Evolutionary conservation across 2,329 filamentous ascomycete genomes (phyloP).

Genomic region (Fusarium proliferatum): DNA sequence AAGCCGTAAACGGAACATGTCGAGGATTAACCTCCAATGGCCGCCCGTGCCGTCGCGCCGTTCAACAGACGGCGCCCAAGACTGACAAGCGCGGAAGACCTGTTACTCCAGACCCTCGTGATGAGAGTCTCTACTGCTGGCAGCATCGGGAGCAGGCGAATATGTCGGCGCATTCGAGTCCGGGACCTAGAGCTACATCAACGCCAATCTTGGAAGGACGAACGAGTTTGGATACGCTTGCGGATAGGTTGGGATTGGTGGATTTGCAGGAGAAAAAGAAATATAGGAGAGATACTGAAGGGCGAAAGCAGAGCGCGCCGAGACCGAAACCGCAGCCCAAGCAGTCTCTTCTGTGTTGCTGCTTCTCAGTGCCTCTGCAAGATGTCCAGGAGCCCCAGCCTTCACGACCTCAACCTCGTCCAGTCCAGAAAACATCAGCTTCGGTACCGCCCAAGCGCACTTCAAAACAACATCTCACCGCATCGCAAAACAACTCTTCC

Average conservation of each 20-base stretch:
- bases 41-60: slow-evolving; percentile 81
- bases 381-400: slow-evolving; percentile 55
- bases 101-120: slow-evolving; percentile 59
- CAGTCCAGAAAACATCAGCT: slow-evolving; percentile 53
- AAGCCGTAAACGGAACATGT: slow-evolving; percentile 85
- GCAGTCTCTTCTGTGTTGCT: slow-evolving; percentile 58
- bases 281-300: slow-evolving; percentile 42
- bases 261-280: slow-evolving; percentile 64
- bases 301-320: slow-evolving; percentile 20
- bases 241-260: slow-evolving; percentile 81
- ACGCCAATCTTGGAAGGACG: slow-evolving; percentile 71
- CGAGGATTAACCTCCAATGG: slow-evolving; percentile 86
- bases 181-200: slow-evolving; percentile 55
- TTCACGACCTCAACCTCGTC: slow-evolving; percentile 59
- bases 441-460: slow-evolving; percentile 31
- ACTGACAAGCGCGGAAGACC: slow-evolving; percentile 36
- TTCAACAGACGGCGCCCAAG: slow-evolving; percentile 56
- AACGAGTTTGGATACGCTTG: slow-evolving; percentile 87
- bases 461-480: slow-evolving; percentile 30
- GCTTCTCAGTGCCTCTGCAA: slow-evolving; percentile 62
- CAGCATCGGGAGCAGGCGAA: slow-evolving; percentile 91
- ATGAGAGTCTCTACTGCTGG: slow-evolving; percentile 85
- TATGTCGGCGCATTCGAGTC: slow-evolving; percentile 58
- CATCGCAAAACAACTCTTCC: slow-evolving; percentile 42
- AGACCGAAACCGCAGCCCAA: slow-evolving; percentile 31